Conservation (phyloP, 805 yeast genomes). For the Lipomyces yamadae region DNA sequence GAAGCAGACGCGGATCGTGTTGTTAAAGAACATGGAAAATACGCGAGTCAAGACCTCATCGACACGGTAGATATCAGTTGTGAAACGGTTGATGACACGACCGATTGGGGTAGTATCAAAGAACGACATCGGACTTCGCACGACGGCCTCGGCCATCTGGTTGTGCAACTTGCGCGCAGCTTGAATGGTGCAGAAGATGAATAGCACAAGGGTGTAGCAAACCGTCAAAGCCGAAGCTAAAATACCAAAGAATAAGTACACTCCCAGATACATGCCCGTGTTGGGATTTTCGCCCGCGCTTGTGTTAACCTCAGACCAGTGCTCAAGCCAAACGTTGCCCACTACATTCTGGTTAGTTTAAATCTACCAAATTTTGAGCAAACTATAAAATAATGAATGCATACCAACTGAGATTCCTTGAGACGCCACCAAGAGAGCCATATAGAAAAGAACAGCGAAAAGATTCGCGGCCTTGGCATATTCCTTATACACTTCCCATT, state of each 20-base stretch:
- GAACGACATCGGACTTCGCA: constrained; percentile 93
- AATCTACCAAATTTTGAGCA: constrained; percentile 54
- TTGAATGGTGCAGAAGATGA: constrained; percentile 80
- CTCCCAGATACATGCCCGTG: constrained; percentile 69
- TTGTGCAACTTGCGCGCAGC: constrained; percentile 77
- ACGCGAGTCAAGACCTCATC: constrained; percentile 66
- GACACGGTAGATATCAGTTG: constrained; percentile 86
- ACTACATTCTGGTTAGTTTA: constrained; percentile 25
- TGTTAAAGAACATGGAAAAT: constrained; percentile 48
- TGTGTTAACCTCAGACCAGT: constrained; percentile 94
- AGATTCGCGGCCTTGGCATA: constrained; percentile 90
- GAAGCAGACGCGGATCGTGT: constrained; percentile 51
- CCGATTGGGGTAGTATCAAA: constrained; percentile 97
- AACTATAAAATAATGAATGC: constrained; percentile 50
- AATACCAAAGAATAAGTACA: constrained; percentile 77
- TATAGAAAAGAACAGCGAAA: constrained; percentile 62
- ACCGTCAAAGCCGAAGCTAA: constrained; percentile 64
- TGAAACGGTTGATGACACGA: constrained; percentile 85
- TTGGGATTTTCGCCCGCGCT: constrained; percentile 70
- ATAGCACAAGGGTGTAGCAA: constrained; percentile 68
- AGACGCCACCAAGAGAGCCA: constrained; percentile 53
- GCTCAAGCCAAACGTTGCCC: constrained; percentile 90
- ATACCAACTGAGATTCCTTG: constrained; percentile 40
- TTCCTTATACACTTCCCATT: constrained; percentile 79
- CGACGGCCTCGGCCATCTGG: constrained; percentile 70